Evolutionary conservation across 1,284 basidiomycete species (phyloP).

Genomic region (Pholiota adiposa): DNA sequence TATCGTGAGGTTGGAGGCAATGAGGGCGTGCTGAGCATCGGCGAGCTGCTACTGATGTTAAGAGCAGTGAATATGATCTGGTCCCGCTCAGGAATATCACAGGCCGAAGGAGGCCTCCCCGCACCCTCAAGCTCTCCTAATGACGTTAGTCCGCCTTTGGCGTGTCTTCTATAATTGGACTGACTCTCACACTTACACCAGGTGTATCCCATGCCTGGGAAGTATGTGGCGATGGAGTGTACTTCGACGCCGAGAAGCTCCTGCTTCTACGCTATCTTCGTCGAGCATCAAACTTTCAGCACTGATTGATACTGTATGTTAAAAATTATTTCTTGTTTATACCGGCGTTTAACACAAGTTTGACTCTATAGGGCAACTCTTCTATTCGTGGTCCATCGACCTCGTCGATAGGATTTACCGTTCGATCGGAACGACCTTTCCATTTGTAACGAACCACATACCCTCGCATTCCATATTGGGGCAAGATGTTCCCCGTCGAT

Average conservation of each 20-base stretch:
- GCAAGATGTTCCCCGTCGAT: slow-evolving; percentile 64
- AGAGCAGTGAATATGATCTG: slow-evolving; percentile 50
- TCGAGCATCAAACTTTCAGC: slow-evolving; percentile 46
- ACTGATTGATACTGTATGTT: slow-evolving; percentile 54
- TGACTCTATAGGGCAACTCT: slow-evolving; percentile 56
- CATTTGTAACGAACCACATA: slow-evolving; percentile 50
- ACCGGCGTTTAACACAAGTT: not conserved
- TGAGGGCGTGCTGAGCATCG: slow-evolving; percentile 53
- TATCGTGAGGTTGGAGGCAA: slow-evolving; percentile 52
- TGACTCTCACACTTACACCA: too few relatives aligned
- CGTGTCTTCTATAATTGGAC: too few relatives aligned
- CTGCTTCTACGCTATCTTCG: slow-evolving; percentile 44
- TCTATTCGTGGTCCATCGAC: slow-evolving; percentile 58
- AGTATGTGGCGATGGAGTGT: slow-evolving; percentile 57
- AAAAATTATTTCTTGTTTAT: not conserved
- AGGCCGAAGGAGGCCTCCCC: slow-evolving; percentile 44
- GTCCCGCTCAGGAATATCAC: slow-evolving; percentile 51
- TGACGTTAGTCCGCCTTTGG: slow-evolving; percentile 48
- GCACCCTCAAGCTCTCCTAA: slow-evolving; percentile 46
- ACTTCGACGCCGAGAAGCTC: slow-evolving; percentile 55
- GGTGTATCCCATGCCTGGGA: slow-evolving; percentile 56
- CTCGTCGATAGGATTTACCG: slow-evolving; percentile 48
- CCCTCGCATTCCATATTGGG: slow-evolving; percentile 65
- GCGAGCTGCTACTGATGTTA: slow-evolving; percentile 48
- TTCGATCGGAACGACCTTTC: slow-evolving; percentile 39